phyloP scores from a whole-genome alignment of 2,329 filamentous ascomycete species.

The Bretziella fagacearum region DNA sequence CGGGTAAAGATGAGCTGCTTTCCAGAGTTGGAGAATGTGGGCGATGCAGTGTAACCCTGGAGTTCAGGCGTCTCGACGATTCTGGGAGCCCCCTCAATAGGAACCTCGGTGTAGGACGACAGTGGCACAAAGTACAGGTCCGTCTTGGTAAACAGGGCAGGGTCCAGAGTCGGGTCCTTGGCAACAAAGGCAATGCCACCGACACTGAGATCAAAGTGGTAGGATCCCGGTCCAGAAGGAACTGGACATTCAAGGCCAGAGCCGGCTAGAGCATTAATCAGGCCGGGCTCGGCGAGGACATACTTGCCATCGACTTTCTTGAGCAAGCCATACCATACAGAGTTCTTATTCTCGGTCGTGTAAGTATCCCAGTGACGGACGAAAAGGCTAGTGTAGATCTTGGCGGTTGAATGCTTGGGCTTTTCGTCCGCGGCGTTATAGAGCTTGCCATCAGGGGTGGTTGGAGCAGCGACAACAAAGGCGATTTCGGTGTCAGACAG shows the following conservation, averaged over 20 bases:
- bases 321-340: constrained; percentile 56
- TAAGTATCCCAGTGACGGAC: constrained; percentile 76
- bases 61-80: constrained; percentile 37
- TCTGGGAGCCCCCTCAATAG: constrained; percentile 21
- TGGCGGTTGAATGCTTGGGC: constrained; percentile 45
- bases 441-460: constrained; percentile 51
- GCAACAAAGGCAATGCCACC: constrained; percentile 55
- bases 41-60: constrained; percentile 47
- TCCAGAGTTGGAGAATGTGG: constrained; percentile 59
- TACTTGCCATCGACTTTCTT: constrained; percentile 25
- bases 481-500: constrained; percentile 34
- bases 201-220: constrained; percentile 61
- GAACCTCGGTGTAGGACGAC: constrained; percentile 36
- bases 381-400: constrained; percentile 58
- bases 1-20: constrained; percentile 56
- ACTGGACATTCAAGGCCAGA: constrained; percentile 49
- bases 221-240: constrained; percentile 58
- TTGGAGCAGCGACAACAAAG: constrained; percentile 44
- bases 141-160: constrained; percentile 61
- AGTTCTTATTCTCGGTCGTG: constrained; percentile 48
- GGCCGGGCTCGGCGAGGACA: constrained; percentile 26
- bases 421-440: constrained; percentile 46
- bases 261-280: constrained; percentile 48
- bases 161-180: constrained; percentile 54
- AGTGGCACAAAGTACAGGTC: constrained; percentile 62